phyloP scores from a whole-genome alignment of 2,329 filamentous ascomycete species.

The Pseudopithomyces maydicus region DNA sequence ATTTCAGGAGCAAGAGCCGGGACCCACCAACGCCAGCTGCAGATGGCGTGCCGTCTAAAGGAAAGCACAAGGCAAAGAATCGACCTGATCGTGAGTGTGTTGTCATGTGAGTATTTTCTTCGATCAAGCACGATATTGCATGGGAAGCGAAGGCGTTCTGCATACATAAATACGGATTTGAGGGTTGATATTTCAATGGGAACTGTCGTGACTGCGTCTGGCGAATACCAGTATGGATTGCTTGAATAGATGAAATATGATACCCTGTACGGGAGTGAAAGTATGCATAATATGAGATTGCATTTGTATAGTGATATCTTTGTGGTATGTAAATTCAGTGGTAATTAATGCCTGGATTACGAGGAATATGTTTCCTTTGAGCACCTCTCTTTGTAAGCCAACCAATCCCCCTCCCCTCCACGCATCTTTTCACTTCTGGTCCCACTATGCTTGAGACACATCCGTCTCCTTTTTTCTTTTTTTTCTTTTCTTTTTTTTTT shows the following conservation, averaged over 20 bases:
- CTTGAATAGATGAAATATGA: constrained; percentile 33
- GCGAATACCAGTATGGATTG: constrained; percentile 1
- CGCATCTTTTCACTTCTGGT: too few species aligned
- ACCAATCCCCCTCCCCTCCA: too few species aligned
- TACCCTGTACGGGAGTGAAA: constrained; percentile 19
- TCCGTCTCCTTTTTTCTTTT: too few species aligned
- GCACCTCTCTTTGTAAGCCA: too few species aligned
- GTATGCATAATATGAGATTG: neutral
- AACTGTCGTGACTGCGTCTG: neutral
- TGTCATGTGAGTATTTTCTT: constrained; percentile 45
- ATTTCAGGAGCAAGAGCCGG: constrained; percentile 47
- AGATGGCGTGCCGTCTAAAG: constrained; percentile 31
- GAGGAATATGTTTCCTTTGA: too few species aligned
- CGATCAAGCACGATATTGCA: neutral
- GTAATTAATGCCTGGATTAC: too few species aligned
- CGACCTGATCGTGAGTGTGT: constrained; percentile 51
- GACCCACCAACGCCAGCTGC: constrained; percentile 34
- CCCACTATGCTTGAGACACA: too few species aligned
- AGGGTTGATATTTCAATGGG: neutral
- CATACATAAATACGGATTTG: constrained; percentile 1
- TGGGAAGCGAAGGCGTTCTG: constrained; percentile 7
- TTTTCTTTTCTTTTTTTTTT: too few species aligned
- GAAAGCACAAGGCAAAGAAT: constrained; percentile 31
- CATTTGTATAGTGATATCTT: neutral
- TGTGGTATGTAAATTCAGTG: neutral